Base-by-base conservation (phyloP, 2,329 filamentous ascomycete genomes). In the Verticillium dahliae region DNA sequence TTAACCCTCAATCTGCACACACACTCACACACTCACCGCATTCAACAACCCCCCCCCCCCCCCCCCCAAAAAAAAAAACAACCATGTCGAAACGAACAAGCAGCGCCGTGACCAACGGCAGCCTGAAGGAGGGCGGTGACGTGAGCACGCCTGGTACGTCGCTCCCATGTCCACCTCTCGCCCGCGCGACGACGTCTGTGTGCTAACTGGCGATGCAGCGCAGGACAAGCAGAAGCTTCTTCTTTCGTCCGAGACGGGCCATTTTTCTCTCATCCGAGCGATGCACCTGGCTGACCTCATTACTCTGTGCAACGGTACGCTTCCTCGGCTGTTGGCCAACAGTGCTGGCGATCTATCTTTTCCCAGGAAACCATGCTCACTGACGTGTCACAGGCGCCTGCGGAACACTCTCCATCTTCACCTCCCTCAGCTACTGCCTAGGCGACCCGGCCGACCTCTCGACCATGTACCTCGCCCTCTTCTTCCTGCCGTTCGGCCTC, bases 321-420 rank as follows among this genome's bases (percentile, higher is more conserved):
- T 41, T 33, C 64, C 55, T 52, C 59, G 50, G 58, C 37, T 39
- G 14, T 41, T 27, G 27, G 27, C 27, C 27, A 27, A 27, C 27
- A 27, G 27, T 27, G 4, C 27, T 27, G 27, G 27, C 27, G 27
- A 27, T 27, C 3, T 27, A 27, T 27, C 27, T 27, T 4, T 4
- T 4, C 27, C 39, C 3, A 10, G 18, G 22, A 18, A 50, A n/a
- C 6, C 35, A 33, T 57, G 39, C 34, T 56, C 14, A 34, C 33
- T n/a, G 13, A 9, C 14, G n/a, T 22, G 33, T 31, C 45, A 37
- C 15, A 66, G 64, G 64, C 54, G 64, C 64, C 75, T 95, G 91
- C 77, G 91, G 91, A 66, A 87, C 97, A 75, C 94, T 97, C 89
- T 97, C 94, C 73, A 86, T 99, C 72, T 93, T 98, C 78, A 93